Percentiles rank a stretch among this genome's conserved stretches.
Evolutionary conservation across 1,284 basidiomycete species (phyloP).

Genomic region (Butyriboletus appendiculatus): DNA sequence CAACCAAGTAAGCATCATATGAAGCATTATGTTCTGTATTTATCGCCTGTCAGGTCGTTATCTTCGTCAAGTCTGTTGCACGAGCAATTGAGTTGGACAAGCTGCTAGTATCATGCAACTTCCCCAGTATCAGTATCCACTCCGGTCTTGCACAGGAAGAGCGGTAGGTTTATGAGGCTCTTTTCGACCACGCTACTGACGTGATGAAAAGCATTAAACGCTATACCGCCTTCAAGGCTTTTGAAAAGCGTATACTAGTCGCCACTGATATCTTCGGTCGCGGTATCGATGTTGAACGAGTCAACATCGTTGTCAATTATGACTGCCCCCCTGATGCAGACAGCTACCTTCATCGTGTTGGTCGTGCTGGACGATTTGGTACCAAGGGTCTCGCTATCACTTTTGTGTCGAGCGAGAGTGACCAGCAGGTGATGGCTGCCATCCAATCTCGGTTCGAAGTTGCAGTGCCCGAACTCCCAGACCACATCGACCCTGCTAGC

Average conservation of each 20-base stretch:
- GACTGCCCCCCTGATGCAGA: slow-evolving; percentile 97
- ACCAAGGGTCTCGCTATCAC: slow-evolving; percentile 99
- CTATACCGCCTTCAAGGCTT: slow-evolving; percentile 99
- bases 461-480: slow-evolving; percentile 90
- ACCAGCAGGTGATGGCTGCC: slow-evolving; percentile 90
- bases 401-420: slow-evolving; percentile 90
- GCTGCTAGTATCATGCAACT: slow-evolving; percentile 95
- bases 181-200: not conserved
- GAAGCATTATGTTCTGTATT: not conserved
- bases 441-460: slow-evolving; percentile 95
- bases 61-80: slow-evolving; percentile 98
- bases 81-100: slow-evolving; percentile 97
- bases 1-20: slow-evolving; percentile 75
- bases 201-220: slow-evolving; percentile 73
- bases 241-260: slow-evolving; percentile 98
- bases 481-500: slow-evolving; percentile 86
- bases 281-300: slow-evolving; percentile 97
- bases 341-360: slow-evolving; percentile 98
- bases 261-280: slow-evolving; percentile 98
- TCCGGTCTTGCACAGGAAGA: slow-evolving; percentile 95
- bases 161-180: slow-evolving; percentile 58
- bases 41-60: slow-evolving; percentile 76
- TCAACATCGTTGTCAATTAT: slow-evolving; percentile 96
- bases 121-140: slow-evolving; percentile 98
- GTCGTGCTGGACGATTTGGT: slow-evolving; percentile 98